These are phyloP conservation scores for Colletotrichum plurivorum DNA, from an alignment of 2,329 filamentous ascomycete species.

Conservation along the genomic window DNA sequence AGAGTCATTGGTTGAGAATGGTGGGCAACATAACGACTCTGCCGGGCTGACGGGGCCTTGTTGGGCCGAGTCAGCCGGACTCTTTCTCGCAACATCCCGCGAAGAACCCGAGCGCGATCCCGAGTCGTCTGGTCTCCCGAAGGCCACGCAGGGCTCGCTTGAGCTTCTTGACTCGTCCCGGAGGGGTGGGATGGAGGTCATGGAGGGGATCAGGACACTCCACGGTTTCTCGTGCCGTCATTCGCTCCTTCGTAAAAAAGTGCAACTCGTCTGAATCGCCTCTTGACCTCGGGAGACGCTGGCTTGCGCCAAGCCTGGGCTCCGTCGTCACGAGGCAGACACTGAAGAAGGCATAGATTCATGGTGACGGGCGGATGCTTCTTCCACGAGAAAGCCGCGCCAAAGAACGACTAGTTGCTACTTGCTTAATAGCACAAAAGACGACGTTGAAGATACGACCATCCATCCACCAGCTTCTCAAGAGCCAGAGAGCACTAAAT, in stretches of 20 bases:
- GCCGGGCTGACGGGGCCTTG: no score
- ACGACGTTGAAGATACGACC: no score
- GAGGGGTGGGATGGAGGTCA: neutral
- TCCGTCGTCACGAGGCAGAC: slow-evolving; percentile 11
- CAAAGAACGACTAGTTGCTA: neutral
- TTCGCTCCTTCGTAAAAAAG: neutral
- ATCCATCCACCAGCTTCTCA: neutral
- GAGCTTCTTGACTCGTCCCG: slow-evolving; percentile 15
- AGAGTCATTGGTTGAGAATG: neutral
- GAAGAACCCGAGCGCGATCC: neutral
- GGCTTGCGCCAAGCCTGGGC: slow-evolving; percentile 2
- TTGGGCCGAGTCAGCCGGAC: no score
- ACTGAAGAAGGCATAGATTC: neutral
- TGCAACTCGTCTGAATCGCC: no score
- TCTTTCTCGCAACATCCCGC: neutral
- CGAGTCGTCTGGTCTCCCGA: neutral
- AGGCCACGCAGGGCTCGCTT: neutral
- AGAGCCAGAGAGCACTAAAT: neutral
- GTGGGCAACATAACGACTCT: no score
- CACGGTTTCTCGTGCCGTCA: neutral
- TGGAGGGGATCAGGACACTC: no score
- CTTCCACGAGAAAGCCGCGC: neutral
- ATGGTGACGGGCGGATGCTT: neutral
- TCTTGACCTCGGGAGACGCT: neutral
- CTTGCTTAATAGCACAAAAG: no score